These are phyloP conservation scores for Aspergillus luchuensis DNA, from an alignment of 2,329 filamentous ascomycete species.

Conservation along the genomic window DNA sequence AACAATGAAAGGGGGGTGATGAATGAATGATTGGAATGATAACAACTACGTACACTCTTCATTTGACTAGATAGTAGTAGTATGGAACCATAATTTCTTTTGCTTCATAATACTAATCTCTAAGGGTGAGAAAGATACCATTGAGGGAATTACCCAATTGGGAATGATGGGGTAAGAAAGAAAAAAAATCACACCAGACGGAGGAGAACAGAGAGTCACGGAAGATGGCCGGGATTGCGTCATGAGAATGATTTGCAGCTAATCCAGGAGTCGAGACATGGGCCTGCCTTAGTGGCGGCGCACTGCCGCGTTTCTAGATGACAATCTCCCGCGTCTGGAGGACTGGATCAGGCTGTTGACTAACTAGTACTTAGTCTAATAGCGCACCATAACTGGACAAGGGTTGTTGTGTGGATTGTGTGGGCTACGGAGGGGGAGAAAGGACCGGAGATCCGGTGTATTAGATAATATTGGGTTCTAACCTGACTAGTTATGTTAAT, in stretches of 20 bases:
- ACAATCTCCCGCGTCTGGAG: slow-evolving; percentile 27
- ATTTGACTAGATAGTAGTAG: no score
- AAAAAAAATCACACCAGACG: not conserved
- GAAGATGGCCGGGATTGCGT: slow-evolving; percentile 24
- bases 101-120: no score
- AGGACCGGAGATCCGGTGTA: not conserved
- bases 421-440: not conserved
- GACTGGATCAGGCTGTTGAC: slow-evolving; percentile 7
- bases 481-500: not conserved
- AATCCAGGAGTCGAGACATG: slow-evolving; percentile 26
- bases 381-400: not conserved
- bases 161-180: not conserved
- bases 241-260: slow-evolving; percentile 28
- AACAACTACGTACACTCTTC: no score
- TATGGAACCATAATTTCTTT: no score
- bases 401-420: not conserved
- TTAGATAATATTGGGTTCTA: not conserved
- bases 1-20: no score
- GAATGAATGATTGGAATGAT: no score
- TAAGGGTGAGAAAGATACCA: not conserved
- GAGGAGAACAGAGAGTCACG: slow-evolving; percentile 7
- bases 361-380: not conserved
- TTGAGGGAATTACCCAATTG: not conserved
- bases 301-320: slow-evolving; percentile 27
- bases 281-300: slow-evolving; percentile 27